A percentile compares a stretch with the other conserved stretches of the same genome.
Evolutionary conservation across 257 asterid species (phyloP).

Genomic region (Nemophila menziesii): DNA sequence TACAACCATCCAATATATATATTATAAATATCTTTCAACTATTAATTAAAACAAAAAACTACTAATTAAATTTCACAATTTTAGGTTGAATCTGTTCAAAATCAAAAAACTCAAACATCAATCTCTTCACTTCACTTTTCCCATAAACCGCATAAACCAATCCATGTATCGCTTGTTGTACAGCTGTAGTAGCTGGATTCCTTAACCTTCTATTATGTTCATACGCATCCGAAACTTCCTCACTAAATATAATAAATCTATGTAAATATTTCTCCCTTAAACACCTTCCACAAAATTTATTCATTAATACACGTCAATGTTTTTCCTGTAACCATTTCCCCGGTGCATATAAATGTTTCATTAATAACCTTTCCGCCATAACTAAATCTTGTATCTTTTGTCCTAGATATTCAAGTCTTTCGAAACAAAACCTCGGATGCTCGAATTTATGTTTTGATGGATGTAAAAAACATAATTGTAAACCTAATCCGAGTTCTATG

Average conservation of each 20-base stretch:
- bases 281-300: conserved; percentile 87
- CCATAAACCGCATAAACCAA: conserved; percentile 79
- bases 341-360: conserved; percentile 97
- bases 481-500: conserved; percentile 93
- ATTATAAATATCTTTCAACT: no score
- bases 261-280: conserved; percentile 83
- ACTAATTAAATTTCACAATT: no score
- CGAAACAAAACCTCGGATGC: conserved; percentile 94
- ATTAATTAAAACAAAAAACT: no score
- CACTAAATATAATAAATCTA: conserved; percentile 67
- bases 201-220: conserved; percentile 90
- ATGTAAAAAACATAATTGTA: conserved; percentile 87
- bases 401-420: conserved; percentile 87
- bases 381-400: conserved; percentile 98
- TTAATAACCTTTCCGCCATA: conserved; percentile 87
- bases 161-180: conserved; percentile 95
- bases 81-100: conserved; percentile 91
- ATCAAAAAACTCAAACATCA: conserved; percentile 94
- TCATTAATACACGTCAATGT: conserved; percentile 77
- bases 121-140: conserved; percentile 89
- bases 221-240: conserved; percentile 70
- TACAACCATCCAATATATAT: no score
- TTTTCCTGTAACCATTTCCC: conserved; percentile 86
- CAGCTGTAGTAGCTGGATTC: conserved; percentile 92
- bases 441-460: conserved; percentile 79